Evolutionary conservation across 1,139 yeast species (phyloP).

Genomic region (Nakaseomyces glabratus): DNA sequence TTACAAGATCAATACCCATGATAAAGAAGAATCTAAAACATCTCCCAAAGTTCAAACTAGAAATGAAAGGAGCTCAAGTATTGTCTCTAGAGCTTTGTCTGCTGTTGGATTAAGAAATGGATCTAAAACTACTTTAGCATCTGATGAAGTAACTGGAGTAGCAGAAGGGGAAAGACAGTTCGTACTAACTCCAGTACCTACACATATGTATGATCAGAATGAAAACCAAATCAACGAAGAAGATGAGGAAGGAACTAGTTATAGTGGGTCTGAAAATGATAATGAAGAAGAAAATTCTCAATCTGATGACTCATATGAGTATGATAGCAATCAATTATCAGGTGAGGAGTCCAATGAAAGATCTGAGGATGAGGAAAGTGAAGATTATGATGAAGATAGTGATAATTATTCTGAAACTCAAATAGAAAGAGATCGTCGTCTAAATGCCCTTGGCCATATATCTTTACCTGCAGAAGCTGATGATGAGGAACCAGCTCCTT

Average conservation of each 20-base stretch:
- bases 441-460: constrained; percentile 68
- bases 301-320: constrained; percentile 10
- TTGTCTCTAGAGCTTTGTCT: constrained; percentile 36
- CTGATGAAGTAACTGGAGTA: constrained; percentile 7
- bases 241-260: constrained; percentile 8
- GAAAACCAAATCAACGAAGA: constrained; percentile 7
- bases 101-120: constrained; percentile 41
- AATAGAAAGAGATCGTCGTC: constrained; percentile 64
- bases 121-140: constrained; percentile 14
- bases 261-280: constrained; percentile 7
- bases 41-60: constrained; percentile 8
- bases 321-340: constrained; percentile 7
- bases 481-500: constrained; percentile 36
- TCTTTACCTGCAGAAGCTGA: constrained; percentile 41
- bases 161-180: constrained; percentile 1
- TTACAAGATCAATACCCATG: constrained; percentile 59
- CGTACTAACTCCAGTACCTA: constrained; percentile 5
- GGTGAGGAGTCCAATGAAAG: constrained; percentile 8
- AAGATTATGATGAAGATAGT: constrained; percentile 11
- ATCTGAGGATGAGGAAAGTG: constrained; percentile 19
- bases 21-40: constrained; percentile 10
- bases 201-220: not conserved
- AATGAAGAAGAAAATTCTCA: constrained; percentile 7
- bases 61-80: constrained; percentile 9
- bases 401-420: constrained; percentile 47